Conservation (phyloP, 1,284 basidiomycete species). For the Pseudozyma sp. region DNA sequence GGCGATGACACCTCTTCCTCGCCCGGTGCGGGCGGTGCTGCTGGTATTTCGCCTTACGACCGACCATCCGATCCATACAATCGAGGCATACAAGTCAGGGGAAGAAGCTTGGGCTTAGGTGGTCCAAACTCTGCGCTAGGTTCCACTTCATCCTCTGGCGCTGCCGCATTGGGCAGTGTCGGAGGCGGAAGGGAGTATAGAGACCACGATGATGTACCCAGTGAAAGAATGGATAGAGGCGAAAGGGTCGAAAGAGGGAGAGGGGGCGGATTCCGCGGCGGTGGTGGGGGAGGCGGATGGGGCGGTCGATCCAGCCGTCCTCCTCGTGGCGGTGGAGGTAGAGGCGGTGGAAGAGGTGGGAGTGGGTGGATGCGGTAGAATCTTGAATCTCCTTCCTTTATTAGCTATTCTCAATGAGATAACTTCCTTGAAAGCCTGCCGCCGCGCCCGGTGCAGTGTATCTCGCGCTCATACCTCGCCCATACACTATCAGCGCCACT, state of each 20-base stretch:
- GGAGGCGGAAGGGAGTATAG: slow-evolving; percentile 8
- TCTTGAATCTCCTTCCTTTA: slow-evolving; percentile 15
- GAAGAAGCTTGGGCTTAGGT: slow-evolving; percentile 16
- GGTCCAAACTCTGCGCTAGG: background rate
- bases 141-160: background rate
- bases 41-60: slow-evolving; percentile 24
- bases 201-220: slow-evolving; percentile 22
- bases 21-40: background rate
- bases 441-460: no score
- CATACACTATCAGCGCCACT: no score
- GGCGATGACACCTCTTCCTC: slow-evolving; percentile 9
- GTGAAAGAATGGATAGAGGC: slow-evolving; percentile 9
- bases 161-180: background rate
- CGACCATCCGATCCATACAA: slow-evolving; percentile 28
- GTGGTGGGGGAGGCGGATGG: slow-evolving; percentile 15
- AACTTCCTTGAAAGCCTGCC: no score
- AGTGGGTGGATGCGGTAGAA: slow-evolving; percentile 25
- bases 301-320: background rate
- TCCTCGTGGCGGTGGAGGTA: no score
- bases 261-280: background rate
- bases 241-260: slow-evolving; percentile 3
- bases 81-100: slow-evolving; percentile 28
- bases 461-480: no score
- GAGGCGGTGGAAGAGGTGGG: slow-evolving; percentile 4
- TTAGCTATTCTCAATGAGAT: slow-evolving; percentile 14